phyloP scores from a whole-genome alignment of 345 rosid species.

The Mangifera indica region DNA sequence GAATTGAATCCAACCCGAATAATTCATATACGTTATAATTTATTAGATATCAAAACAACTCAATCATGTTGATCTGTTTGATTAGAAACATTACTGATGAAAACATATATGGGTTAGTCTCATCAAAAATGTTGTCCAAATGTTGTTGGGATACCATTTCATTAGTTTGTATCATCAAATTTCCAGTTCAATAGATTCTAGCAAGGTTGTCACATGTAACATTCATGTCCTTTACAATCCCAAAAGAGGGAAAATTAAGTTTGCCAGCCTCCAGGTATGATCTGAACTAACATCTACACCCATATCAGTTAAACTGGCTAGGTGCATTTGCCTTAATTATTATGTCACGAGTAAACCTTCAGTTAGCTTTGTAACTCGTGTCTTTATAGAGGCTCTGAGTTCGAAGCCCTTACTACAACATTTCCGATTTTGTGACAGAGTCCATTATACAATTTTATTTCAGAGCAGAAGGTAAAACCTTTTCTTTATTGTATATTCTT shows the following conservation, averaged over 20 bases:
- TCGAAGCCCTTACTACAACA: constrained; percentile 11
- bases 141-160: neutral
- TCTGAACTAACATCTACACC: constrained; percentile 1
- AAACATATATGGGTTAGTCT: neutral
- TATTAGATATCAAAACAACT: neutral
- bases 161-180: constrained; percentile 8
- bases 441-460: constrained; percentile 90
- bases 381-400: constrained; percentile 6
- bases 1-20: too few relatives aligned
- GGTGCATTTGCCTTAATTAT: constrained; percentile 4
- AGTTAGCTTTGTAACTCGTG: constrained; percentile 10
- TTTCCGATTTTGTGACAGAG: constrained; percentile 58
- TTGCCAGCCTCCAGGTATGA: constrained; percentile 90
- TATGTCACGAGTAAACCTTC: constrained; percentile 20
- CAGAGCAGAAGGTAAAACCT: too few relatives aligned
- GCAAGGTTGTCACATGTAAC: constrained; percentile 73
- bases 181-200: constrained; percentile 50
- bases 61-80: neutral
- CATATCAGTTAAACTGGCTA: neutral
- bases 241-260: constrained; percentile 89
- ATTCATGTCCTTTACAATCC: constrained; percentile 96
- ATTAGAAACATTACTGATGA: neutral
- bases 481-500: too few relatives aligned
- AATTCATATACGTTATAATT: neutral
- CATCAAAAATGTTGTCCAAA: neutral